Conservation (phyloP, 208 protist genomes). For the Leishmania gerbilli region DNA sequence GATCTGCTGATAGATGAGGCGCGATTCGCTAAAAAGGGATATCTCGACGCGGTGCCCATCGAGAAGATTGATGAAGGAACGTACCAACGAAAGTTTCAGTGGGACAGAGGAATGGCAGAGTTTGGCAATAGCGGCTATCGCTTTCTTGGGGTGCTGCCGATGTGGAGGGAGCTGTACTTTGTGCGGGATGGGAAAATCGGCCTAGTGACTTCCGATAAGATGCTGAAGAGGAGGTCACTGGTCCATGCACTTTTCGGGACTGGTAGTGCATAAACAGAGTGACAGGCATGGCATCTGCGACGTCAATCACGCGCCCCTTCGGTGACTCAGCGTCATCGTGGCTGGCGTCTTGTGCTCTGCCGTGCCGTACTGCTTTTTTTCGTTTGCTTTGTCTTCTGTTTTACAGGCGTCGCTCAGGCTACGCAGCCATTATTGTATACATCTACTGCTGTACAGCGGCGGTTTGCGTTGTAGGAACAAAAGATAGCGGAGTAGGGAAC, state of each 20-base stretch:
- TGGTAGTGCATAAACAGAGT: background rate
- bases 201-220: constrained; percentile 78
- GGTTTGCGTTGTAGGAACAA: background rate
- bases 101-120: constrained; percentile 85
- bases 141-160: constrained; percentile 53
- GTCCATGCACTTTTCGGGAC: constrained; percentile 20
- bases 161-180: constrained; percentile 89
- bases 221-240: constrained; percentile 55
- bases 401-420: background rate
- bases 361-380: background rate
- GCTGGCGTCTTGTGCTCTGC: fast-evolving
- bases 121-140: constrained; percentile 64
- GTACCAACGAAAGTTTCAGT: constrained; percentile 87
- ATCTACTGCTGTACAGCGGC: background rate
- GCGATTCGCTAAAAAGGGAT: constrained; percentile 76
- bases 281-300: background rate
- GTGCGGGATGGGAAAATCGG: constrained; percentile 74
- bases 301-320: background rate
- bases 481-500: no score
- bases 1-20: constrained; percentile 73
- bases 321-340: background rate
- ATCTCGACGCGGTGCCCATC: constrained; percentile 78
- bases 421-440: background rate
- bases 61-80: constrained; percentile 85
- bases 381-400: background rate